These are phyloP conservation scores for Adansonia gregorii DNA, from an alignment of 441 rosid species.

Conservation along the genomic window DNA sequence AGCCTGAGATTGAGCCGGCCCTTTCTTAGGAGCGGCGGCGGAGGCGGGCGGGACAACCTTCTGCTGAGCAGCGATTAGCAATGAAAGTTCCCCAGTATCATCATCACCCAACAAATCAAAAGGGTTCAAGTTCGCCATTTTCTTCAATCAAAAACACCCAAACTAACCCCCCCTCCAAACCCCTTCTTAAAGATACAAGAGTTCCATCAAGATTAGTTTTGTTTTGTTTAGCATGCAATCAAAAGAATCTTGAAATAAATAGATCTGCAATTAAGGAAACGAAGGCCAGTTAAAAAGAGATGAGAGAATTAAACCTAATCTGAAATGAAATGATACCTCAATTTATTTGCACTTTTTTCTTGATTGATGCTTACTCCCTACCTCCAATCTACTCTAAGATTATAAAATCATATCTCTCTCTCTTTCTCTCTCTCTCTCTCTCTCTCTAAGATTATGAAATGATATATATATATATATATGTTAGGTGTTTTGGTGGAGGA, in stretches of 20 bases:
- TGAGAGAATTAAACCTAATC: not conserved
- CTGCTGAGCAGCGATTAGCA: constrained; percentile 6
- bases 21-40: constrained; percentile 21
- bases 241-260: not conserved
- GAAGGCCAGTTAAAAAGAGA: not conserved
- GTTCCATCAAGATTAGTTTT: constrained; percentile 34
- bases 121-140: constrained; percentile 38
- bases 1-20: constrained; percentile 18
- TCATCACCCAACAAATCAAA: constrained; percentile 38
- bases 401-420: no score
- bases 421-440: no score
- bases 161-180: constrained; percentile 13
- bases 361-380: no score
- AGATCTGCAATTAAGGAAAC: constrained; percentile 34
- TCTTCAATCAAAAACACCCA: not conserved
- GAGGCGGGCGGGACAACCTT: not conserved
- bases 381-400: no score
- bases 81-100: not conserved
- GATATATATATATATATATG: no score
- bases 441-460: no score
- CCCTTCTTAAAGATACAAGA: not conserved
- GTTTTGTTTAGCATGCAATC: not conserved
- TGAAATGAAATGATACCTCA: not conserved
- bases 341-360: not conserved
- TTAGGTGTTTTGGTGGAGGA: no score